These are phyloP conservation scores for Arachis monticola DNA, from an alignment of 331 rosid species.

Conservation along the genomic window DNA sequence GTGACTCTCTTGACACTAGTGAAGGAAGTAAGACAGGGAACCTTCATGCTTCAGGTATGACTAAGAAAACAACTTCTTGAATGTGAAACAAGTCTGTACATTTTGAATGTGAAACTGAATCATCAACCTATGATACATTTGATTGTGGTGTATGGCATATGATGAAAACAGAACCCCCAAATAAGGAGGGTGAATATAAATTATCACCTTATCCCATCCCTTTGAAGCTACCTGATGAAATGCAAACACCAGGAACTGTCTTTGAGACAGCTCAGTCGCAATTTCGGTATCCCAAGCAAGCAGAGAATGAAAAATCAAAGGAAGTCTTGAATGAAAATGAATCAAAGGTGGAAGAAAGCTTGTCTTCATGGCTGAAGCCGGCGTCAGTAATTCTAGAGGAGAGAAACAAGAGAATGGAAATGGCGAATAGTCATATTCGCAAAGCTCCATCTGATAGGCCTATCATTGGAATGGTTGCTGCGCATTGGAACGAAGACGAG, in stretches of 20 bases:
- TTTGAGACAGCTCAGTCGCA: slow-evolving; percentile 68
- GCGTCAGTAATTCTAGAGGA: slow-evolving; percentile 51
- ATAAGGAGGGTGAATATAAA: slow-evolving; percentile 52
- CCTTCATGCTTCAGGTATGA: slow-evolving; percentile 30
- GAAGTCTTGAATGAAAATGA: slow-evolving; percentile 49
- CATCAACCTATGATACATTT: slow-evolving; percentile 39
- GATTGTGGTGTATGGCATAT: slow-evolving; percentile 42
- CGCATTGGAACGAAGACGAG: slow-evolving; percentile 82
- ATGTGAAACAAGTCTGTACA: too few relatives aligned
- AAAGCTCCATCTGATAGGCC: slow-evolving; percentile 79
- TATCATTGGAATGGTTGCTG: slow-evolving; percentile 88
- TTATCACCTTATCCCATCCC: slow-evolving; percentile 76
- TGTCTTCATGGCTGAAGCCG: slow-evolving; percentile 80
- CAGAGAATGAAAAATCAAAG: slow-evolving; percentile 48
- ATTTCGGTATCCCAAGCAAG: slow-evolving; percentile 56
- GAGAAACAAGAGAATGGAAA: slow-evolving; percentile 44
- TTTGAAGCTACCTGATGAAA: slow-evolving; percentile 65
- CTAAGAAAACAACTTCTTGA: neutral
- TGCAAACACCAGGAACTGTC: slow-evolving; percentile 92
- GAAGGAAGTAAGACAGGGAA: slow-evolving; percentile 49
- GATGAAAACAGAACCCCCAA: slow-evolving; percentile 48
- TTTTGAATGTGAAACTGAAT: too few relatives aligned
- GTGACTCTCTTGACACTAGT: slow-evolving; percentile 38
- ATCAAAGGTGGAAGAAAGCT: slow-evolving; percentile 61
- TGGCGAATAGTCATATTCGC: slow-evolving; percentile 37